Evolutionary conservation across 352 stramenopile species (phyloP), one percentile per base, ranked within the genome.

Genomic region (Pilasporangium apinafurcum): DNA sequence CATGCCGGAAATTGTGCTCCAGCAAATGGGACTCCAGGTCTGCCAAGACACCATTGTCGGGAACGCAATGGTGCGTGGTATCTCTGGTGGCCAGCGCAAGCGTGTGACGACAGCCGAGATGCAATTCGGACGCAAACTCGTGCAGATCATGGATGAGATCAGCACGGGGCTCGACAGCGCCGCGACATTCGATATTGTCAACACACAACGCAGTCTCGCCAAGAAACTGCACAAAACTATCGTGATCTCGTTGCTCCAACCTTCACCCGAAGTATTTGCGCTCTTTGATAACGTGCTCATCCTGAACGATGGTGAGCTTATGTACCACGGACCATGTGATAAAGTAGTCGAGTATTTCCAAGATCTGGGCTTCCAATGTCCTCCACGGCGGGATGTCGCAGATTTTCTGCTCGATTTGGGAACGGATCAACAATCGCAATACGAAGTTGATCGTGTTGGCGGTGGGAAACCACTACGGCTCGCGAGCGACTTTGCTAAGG

Each of bases 201-300:
- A 72, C 25, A 37, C 72, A 8, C 36, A 91, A 0, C 53, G 37
- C 10, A 43, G 62, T 39, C 30, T 58, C 9, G 61, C 56, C 10
- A 37, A 34, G 37, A 44, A 33, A 8, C n/a, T 53, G 2, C 48
- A 16, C 24, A 50, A 51, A 14, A 59, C 51, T 8, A 44, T 58
- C 21, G 57, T 82, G 18, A 56, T 92, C 8, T 73, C 74, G 8
- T 54, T 95, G 32, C 56, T 92, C 8, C 57, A 96, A 55, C 86
- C 88, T 26, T 68, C 86, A 8, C 88, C 86, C 8, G 88, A 97
- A 60, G 83, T 88, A 12, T 90, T 91, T 28, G 67, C 66, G 21
- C 56, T 95, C 16, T 96, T 97, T 63, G 88, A 97, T 56, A 77
- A 96, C 36, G 46, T 96, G 7, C 80, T 95, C 26, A 34, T 97